These are phyloP conservation scores for Paracorniculantispora psalliotae DNA, from an alignment of 2,329 filamentous ascomycete species.

Conservation along the genomic window DNA sequence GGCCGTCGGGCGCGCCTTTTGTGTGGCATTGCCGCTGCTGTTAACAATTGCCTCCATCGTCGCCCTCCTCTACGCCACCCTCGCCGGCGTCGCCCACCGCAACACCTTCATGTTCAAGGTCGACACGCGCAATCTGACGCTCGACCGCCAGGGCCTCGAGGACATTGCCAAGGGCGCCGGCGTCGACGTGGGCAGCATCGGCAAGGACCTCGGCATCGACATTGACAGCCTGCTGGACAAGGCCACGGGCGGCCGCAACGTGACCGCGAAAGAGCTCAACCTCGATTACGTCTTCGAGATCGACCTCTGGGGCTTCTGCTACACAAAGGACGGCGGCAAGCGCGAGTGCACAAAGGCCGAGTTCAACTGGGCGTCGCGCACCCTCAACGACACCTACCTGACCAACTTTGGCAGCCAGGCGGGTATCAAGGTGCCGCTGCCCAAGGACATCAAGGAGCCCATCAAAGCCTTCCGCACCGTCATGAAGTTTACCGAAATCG, in stretches of 20 bases:
- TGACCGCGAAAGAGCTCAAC: slow-evolving; percentile 53
- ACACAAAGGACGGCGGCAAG: slow-evolving; percentile 46
- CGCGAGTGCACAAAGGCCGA: slow-evolving; percentile 65
- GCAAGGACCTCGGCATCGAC: slow-evolving; percentile 20
- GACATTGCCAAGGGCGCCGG: slow-evolving; percentile 19
- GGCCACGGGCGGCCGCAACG: slow-evolving; percentile 35
- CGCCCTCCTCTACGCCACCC: slow-evolving; percentile 55
- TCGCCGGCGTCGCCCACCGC: slow-evolving; percentile 53
- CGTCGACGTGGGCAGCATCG: slow-evolving; percentile 18
- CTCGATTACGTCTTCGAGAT: slow-evolving; percentile 76
- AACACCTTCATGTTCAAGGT: slow-evolving; percentile 55
- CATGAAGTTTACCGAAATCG: slow-evolving; percentile 76
- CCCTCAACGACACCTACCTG: slow-evolving; percentile 58
- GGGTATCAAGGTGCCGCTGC: slow-evolving; percentile 58
- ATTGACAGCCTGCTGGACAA: slow-evolving; percentile 18
- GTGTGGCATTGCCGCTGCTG: slow-evolving; percentile 80
- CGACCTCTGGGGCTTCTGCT: slow-evolving; percentile 84
- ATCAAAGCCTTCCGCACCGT: slow-evolving; percentile 70
- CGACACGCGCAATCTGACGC: slow-evolving; percentile 57
- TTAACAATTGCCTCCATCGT: slow-evolving; percentile 74
- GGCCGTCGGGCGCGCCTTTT: slow-evolving; percentile 72
- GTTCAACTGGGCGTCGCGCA: slow-evolving; percentile 72
- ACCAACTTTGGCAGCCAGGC: slow-evolving; percentile 46
- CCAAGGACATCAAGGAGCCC: slow-evolving; percentile 59
- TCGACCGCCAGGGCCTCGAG: slow-evolving; percentile 32